Conservation (phyloP, 2,329 filamentous ascomycete species). For the Colletotrichum truncatum region DNA sequence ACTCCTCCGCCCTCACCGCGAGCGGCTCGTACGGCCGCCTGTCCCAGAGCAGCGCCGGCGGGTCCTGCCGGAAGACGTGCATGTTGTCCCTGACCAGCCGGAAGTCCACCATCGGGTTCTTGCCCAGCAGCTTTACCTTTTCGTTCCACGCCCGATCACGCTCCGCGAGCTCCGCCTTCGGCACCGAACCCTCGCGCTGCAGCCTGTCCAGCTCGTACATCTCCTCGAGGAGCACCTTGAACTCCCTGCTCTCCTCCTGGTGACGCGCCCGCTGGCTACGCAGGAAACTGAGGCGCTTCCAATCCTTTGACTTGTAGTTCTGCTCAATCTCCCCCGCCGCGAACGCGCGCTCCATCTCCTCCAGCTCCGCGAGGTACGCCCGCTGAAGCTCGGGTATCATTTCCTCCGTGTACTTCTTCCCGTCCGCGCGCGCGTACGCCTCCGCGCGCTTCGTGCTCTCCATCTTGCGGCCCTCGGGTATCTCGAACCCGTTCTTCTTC, state of each 20-base stretch:
- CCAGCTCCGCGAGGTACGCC: conserved; percentile 51
- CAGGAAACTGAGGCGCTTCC: conserved; percentile 38
- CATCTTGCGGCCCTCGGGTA: conserved; percentile 56
- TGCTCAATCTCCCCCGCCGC: conserved; percentile 22
- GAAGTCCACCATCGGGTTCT: conserved; percentile 46
- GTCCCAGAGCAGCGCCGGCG: conserved; percentile 73
- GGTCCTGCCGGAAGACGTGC: conserved; percentile 57
- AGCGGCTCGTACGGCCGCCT: conserved; percentile 77
- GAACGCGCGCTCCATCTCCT: conserved; percentile 45
- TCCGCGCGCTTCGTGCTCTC: conserved; percentile 37
- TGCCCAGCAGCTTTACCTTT: conserved; percentile 42
- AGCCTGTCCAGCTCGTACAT: conserved; percentile 39
- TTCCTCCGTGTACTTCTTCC: conserved; percentile 38
- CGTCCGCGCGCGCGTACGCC: conserved; percentile 33
- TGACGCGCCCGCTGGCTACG: conserved; percentile 38
- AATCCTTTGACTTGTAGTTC: neutral
- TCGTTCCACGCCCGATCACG: conserved; percentile 45
- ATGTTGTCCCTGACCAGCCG: conserved; percentile 60
- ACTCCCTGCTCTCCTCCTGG: conserved; percentile 32
- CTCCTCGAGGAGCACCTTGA: conserved; percentile 44
- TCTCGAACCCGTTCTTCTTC: conserved; percentile 48
- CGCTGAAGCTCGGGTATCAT: conserved; percentile 44
- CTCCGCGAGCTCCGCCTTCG: conserved; percentile 36
- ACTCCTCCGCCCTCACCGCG: conserved; percentile 64
- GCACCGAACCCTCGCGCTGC: conserved; percentile 29